Evolutionary conservation across 2,329 filamentous ascomycete genomes (phyloP).

Genomic region (Bisporella sp.): DNA sequence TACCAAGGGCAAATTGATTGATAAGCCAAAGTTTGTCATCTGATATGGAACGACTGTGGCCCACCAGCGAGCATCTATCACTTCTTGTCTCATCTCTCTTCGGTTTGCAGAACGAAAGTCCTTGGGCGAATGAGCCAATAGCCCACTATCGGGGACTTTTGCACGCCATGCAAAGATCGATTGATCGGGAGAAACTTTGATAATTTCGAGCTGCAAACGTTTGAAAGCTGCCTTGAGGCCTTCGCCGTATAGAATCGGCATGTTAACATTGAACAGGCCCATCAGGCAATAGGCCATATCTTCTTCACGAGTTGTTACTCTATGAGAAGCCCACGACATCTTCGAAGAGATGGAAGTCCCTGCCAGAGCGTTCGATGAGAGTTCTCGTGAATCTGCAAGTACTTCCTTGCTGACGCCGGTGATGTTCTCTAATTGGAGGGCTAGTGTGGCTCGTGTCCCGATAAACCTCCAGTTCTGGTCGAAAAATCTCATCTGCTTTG

Average conservation of each 20-base stretch:
- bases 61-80: not conserved
- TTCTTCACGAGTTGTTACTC: constrained; percentile 28
- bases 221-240: constrained; percentile 29
- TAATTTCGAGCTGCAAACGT: constrained; percentile 1
- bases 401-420: too few relatives aligned
- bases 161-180: not conserved
- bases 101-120: not conserved
- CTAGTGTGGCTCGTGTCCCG: too few relatives aligned
- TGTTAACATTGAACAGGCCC: constrained; percentile 35
- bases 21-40: not conserved
- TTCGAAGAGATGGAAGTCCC: too few relatives aligned
- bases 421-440: too few relatives aligned
- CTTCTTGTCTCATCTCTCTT: not conserved
- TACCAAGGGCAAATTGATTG: not conserved
- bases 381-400: too few relatives aligned
- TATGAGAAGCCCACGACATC: constrained; percentile 34
- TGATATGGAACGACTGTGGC: not conserved
- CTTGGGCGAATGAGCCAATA: not conserved
- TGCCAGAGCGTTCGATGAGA: too few relatives aligned
- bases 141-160: not conserved
- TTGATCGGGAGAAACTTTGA: not conserved
- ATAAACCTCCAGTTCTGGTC: too few relatives aligned
- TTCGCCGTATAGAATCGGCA: constrained; percentile 35
- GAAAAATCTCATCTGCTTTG: too few relatives aligned
- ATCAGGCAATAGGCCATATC: constrained; percentile 36